Evolutionary conservation across 176 grass and related monocot species (phyloP).

Genomic region (Eleusine coracana): DNA sequence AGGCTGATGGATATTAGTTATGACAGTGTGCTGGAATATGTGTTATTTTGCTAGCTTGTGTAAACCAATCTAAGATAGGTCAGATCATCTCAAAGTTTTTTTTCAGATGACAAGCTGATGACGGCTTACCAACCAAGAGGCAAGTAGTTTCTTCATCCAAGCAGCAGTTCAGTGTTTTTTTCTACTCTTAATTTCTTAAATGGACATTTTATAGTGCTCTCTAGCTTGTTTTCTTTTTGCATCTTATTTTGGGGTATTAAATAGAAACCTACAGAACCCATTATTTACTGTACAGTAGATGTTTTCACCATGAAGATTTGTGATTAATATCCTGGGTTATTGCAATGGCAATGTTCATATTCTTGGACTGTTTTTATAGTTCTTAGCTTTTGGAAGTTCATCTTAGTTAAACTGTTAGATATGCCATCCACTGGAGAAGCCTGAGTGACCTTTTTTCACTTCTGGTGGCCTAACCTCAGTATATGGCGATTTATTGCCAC

Average conservation of each 20-base stretch:
- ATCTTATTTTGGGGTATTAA: slow-evolving; percentile 22
- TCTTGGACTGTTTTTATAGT: not conserved
- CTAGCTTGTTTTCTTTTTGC: slow-evolving; percentile 33
- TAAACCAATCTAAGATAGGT: slow-evolving; percentile 13
- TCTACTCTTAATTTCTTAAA: slow-evolving; percentile 31
- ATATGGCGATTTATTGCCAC: slow-evolving; percentile 24
- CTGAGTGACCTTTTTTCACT: slow-evolving; percentile 11
- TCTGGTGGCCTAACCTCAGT: not conserved
- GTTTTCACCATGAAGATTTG: slow-evolving; percentile 11
- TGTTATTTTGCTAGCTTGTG: slow-evolving; percentile 25
- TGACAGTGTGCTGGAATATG: slow-evolving; percentile 21
- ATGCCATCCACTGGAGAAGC: slow-evolving; percentile 13
- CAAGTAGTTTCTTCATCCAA: slow-evolving; percentile 56
- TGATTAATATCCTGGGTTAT: slow-evolving; percentile 1
- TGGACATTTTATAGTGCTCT: slow-evolving; percentile 2
- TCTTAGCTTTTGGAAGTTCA: not conserved
- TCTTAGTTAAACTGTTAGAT: slow-evolving; percentile 6
- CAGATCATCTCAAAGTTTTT: slow-evolving; percentile 14
- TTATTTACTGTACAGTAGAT: slow-evolving; percentile 7
- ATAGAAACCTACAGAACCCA: not conserved
- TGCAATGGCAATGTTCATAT: not conserved
- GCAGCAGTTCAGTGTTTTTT: slow-evolving; percentile 37
- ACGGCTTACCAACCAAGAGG: slow-evolving; percentile 49
- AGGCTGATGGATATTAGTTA: slow-evolving; percentile 6
- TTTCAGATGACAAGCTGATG: slow-evolving; percentile 36